Conservation (phyloP, 805 yeast genomes). For the Metschnikowia kunwiensis region DNA sequence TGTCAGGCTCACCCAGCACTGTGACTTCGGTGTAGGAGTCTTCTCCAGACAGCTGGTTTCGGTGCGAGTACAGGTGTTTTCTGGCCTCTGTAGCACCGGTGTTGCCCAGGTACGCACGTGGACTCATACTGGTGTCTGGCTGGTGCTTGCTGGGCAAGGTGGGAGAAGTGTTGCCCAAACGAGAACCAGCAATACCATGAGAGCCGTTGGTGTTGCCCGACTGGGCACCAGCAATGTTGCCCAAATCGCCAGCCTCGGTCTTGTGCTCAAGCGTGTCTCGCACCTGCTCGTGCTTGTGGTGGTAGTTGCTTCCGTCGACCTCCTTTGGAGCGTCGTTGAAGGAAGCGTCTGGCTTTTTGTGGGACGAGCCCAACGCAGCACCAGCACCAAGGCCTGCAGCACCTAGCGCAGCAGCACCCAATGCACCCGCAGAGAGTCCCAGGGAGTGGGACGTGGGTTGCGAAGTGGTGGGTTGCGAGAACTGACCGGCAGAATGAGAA, state of each 20-base stretch:
- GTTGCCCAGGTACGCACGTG: conserved; percentile 1
- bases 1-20: conserved; percentile 28
- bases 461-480: too few species aligned
- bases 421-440: too few species aligned
- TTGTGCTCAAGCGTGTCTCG: conserved; percentile 5
- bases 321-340: conserved; percentile 7
- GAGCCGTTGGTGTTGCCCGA: not conserved
- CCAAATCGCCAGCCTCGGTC: conserved; percentile 12
- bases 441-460: not conserved
- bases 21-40: conserved; percentile 25
- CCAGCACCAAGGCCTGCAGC: not conserved
- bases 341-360: conserved; percentile 9
- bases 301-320: conserved; percentile 10
- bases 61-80: conserved; percentile 7
- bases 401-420: not conserved
- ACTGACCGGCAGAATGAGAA: too few species aligned
- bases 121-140: not conserved
- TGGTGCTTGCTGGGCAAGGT: not conserved
- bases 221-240: conserved; percentile 8
- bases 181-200: not conserved
- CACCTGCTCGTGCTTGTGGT: conserved; percentile 9
- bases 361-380: not conserved
- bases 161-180: not conserved
- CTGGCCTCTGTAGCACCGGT: conserved; percentile 1
- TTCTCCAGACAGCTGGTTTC: conserved; percentile 6